A percentile compares a stretch with the other conserved stretches of the same genome.
Evolutionary conservation across 176 grass and related monocot species (phyloP).

Genomic region (Phragmites australis): DNA sequence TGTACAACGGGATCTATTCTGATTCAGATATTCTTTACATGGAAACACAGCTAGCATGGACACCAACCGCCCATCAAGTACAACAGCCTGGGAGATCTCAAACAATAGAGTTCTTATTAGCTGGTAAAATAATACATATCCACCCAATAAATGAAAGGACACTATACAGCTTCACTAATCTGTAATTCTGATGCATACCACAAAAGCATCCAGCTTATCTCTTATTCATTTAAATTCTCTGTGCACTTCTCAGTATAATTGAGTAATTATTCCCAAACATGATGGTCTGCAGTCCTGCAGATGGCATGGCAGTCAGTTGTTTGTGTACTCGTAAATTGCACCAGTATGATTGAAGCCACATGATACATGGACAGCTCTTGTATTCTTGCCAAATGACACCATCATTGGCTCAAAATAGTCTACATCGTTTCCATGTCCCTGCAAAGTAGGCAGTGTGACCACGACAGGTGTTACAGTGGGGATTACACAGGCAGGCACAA

Average conservation of each 20-base stretch:
- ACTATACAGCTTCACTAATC: conserved; percentile 26
- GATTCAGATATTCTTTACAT: conserved; percentile 25
- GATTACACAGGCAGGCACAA: neutral
- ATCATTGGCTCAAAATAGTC: conserved; percentile 77
- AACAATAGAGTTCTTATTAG: conserved; percentile 1
- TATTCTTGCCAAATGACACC: conserved; percentile 53
- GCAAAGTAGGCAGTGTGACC: conserved; percentile 29
- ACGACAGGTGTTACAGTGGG: neutral
- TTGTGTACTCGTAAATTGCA: conserved; percentile 62
- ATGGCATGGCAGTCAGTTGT: conserved; percentile 31
- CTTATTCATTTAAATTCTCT: too few relatives aligned
- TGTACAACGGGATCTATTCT: neutral
- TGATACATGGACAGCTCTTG: conserved; percentile 72
- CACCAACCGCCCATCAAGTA: neutral
- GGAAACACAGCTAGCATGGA: neutral
- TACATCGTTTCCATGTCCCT: conserved; percentile 84
- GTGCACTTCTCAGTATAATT: conserved; percentile 26
- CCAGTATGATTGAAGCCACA: conserved; percentile 96
- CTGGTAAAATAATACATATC: neutral
- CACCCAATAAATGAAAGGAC: conserved; percentile 19
- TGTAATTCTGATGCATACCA: conserved; percentile 20
- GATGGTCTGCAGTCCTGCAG: neutral
- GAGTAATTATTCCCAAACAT: neutral
- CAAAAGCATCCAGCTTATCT: conserved; percentile 14
- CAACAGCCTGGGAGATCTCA: neutral